A percentile compares a stretch with the other conserved stretches of the same genome.
Conservation (phyloP, 805 yeast species). For the Candida awuae region DNA sequence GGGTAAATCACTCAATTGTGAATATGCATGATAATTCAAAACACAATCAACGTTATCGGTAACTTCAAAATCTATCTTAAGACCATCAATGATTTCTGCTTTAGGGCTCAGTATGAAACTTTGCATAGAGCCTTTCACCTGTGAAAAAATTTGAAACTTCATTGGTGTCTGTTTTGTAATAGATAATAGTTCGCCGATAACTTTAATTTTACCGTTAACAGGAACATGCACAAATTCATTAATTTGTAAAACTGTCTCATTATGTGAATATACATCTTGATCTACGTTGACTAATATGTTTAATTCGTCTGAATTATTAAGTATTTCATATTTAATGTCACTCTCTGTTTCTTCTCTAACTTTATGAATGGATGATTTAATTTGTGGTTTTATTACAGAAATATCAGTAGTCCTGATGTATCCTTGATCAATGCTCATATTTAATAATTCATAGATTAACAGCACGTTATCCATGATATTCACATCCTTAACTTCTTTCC, state of each 20-base stretch:
- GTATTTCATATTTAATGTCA: neutral
- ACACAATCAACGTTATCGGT: neutral
- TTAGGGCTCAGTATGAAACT: neutral
- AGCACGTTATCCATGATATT: constrained; percentile 55
- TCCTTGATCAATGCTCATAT: constrained; percentile 71
- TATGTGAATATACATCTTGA: neutral
- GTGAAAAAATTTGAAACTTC: neutral
- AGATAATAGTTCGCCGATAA: constrained; percentile 1
- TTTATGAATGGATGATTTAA: constrained; percentile 15
- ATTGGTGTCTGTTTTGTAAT: neutral
- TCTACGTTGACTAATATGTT: neutral
- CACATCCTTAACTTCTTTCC: constrained; percentile 29
- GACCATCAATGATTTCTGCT: neutral
- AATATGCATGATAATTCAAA: neutral
- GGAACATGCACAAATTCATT: constrained; percentile 3
- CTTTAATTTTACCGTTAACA: neutral
- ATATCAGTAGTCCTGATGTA: constrained; percentile 62
- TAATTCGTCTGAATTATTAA: neutral
- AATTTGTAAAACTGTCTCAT: constrained; percentile 2
- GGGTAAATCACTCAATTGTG: neutral
- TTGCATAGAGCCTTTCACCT: neutral
- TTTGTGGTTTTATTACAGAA: constrained; percentile 30
- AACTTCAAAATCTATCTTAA: neutral
- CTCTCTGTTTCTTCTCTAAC: constrained; percentile 7
- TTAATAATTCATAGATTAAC: constrained; percentile 66